Conservation (phyloP, 352 stramenopile species). For the Pythium oligandrum region DNA sequence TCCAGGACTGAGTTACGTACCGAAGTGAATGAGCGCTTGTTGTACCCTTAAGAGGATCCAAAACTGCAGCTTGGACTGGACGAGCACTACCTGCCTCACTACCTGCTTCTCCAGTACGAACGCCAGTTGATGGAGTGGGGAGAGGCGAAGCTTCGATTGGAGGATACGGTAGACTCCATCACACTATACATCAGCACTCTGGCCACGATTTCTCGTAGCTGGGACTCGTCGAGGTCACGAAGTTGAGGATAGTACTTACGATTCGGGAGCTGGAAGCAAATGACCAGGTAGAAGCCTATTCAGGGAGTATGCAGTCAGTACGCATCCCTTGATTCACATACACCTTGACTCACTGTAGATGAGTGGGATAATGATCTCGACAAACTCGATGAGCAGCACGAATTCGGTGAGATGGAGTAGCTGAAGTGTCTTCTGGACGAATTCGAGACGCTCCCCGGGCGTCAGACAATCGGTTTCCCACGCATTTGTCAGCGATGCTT, state of each 20-base stretch:
- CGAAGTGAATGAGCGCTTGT: not conserved
- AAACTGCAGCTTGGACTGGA: too few species aligned
- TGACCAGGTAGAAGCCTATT: too few species aligned
- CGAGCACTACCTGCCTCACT: too few species aligned
- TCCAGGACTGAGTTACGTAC: too few species aligned
- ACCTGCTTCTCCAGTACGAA: too few species aligned
- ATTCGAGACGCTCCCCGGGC: not conserved
- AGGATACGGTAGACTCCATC: not conserved
- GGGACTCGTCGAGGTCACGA: not conserved
- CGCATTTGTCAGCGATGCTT: too few species aligned
- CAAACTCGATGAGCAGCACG: slow-evolving; percentile 13
- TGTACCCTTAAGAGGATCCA: not conserved
- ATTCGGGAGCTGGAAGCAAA: too few species aligned
- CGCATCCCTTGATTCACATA: slow-evolving; percentile 7
- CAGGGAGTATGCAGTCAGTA: slow-evolving; percentile 8
- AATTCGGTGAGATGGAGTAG: slow-evolving; percentile 11
- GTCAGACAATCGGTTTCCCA: too few species aligned
- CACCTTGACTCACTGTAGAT: slow-evolving; percentile 4
- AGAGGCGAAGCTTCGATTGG: too few species aligned
- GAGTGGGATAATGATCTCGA: slow-evolving; percentile 13
- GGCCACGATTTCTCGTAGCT: not conserved
- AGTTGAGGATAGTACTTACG: too few species aligned
- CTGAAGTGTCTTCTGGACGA: slow-evolving; percentile 3
- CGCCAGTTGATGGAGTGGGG: too few species aligned
- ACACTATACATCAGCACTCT: not conserved